phyloP scores from a whole-genome alignment of 306 rosid species.

The Rubus idaeus region DNA sequence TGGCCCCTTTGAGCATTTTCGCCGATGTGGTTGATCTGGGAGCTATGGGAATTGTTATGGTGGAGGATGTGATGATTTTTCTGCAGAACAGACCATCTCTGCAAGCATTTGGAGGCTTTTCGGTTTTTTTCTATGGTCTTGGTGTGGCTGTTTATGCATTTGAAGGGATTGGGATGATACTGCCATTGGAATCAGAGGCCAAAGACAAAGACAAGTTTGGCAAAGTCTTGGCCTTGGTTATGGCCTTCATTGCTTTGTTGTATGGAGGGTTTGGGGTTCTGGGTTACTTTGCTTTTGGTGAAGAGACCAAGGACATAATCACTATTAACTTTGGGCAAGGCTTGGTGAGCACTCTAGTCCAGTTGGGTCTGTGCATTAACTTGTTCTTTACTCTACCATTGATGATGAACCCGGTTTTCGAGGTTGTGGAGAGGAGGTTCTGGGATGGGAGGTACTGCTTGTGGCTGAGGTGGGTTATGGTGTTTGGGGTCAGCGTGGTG shows the following conservation, averaged over 20 bases:
- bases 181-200: slow-evolving; percentile 66
- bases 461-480: slow-evolving; percentile 72
- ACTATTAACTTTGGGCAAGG: slow-evolving; percentile 69
- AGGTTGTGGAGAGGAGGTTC: slow-evolving; percentile 64
- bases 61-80: slow-evolving; percentile 51
- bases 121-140: slow-evolving; percentile 59
- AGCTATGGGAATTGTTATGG: slow-evolving; percentile 64
- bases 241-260: slow-evolving; percentile 53
- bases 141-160: slow-evolving; percentile 80
- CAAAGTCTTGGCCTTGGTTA: slow-evolving; percentile 44
- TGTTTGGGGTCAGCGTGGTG: slow-evolving; percentile 53
- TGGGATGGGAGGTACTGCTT: slow-evolving; percentile 49
- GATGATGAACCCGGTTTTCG: slow-evolving; percentile 86
- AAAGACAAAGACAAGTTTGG: slow-evolving; percentile 64
- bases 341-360: slow-evolving; percentile 50
- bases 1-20: slow-evolving; percentile 71
- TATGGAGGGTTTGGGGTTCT: slow-evolving; percentile 63
- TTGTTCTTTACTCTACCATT: slow-evolving; percentile 63
- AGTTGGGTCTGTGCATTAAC: slow-evolving; percentile 60
- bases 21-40: slow-evolving; percentile 63
- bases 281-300: slow-evolving; percentile 79
- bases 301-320: slow-evolving; percentile 65
- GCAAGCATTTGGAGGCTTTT: slow-evolving; percentile 54
- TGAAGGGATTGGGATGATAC: slow-evolving; percentile 69
- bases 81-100: slow-evolving; percentile 39